A percentile compares a stretch with the other conserved stretches of the same genome.
These are phyloP conservation scores for Boletus barrowsii DNA, from an alignment of 768 basidiomycete species.

Conservation along the genomic window DNA sequence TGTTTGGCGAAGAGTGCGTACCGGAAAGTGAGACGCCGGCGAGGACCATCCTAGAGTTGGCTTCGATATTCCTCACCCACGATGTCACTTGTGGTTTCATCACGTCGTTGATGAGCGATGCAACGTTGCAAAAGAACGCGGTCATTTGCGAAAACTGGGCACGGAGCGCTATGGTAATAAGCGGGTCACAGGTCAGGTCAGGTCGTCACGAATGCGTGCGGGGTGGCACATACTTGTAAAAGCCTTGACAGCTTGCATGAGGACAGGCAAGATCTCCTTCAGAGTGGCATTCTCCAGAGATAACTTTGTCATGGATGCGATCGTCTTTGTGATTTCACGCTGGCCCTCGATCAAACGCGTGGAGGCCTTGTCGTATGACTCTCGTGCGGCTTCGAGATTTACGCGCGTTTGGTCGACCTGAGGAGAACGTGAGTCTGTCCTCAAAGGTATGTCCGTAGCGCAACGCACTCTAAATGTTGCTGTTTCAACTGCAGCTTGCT, in stretches of 20 bases:
- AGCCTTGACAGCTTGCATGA: slow-evolving; percentile 17
- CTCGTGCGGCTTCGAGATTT: slow-evolving; percentile 18
- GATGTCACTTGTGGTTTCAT: slow-evolving; percentile 19
- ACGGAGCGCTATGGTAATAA: slow-evolving; percentile 7
- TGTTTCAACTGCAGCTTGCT: slow-evolving; percentile 13
- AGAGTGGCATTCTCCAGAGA: slow-evolving; percentile 20
- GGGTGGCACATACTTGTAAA: slow-evolving; percentile 9
- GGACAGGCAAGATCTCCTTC: slow-evolving; percentile 16
- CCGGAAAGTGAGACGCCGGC: slow-evolving; percentile 16
- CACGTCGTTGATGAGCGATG: slow-evolving; percentile 19
- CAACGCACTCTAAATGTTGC: slow-evolving; percentile 11
- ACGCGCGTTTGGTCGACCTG: slow-evolving; percentile 21
- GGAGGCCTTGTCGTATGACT: slow-evolving; percentile 12
- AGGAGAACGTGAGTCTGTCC: background rate
- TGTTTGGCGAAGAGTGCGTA: background rate
- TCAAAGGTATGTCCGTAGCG: background rate
- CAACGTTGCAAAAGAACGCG: slow-evolving; percentile 15
- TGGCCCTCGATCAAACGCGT: slow-evolving; percentile 16
- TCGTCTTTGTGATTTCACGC: slow-evolving; percentile 19
- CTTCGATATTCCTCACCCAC: slow-evolving; percentile 13
- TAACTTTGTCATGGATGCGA: slow-evolving; percentile 15
- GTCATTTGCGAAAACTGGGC: slow-evolving; percentile 20
- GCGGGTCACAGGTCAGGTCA: background rate
- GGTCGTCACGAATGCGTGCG: background rate
- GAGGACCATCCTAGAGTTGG: slow-evolving; percentile 16